Percentiles rank a stretch among this genome's conserved stretches.
phyloP scores from a whole-genome alignment of 1,284 basidiomycete species.

The Earliella scabrosa region DNA sequence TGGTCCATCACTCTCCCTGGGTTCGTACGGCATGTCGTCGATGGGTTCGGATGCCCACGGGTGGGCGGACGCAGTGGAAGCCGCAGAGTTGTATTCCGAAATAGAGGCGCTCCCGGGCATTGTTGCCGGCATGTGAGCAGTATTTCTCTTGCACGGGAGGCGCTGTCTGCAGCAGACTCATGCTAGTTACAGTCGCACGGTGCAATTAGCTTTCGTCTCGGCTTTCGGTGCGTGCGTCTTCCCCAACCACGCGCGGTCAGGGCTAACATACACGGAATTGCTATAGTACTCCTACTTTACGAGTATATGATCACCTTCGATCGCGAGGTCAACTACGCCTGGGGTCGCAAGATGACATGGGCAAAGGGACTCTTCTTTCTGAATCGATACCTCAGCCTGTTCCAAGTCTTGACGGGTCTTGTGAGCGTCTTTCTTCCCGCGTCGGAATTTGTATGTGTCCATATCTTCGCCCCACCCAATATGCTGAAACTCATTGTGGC shows the following conservation, averaged over 20 bases:
- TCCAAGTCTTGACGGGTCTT: not conserved
- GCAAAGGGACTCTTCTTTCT: slow-evolving; percentile 5
- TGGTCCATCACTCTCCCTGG: not conserved
- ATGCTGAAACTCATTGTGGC: not conserved
- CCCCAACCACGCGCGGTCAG: no score
- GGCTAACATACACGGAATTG: not conserved
- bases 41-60: not conserved
- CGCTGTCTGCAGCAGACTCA: no score
- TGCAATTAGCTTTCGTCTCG: not conserved
- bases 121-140: no score
- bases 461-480: not conserved
- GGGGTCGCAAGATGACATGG: slow-evolving; percentile 2
- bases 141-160: no score
- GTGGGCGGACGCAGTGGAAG: not conserved
- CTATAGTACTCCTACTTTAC: not conserved
- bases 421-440: not conserved
- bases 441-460: not conserved
- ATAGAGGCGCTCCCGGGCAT: no score
- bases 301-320: slow-evolving; percentile 10
- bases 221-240: not conserved
- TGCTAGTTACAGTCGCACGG: no score
- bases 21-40: slow-evolving; percentile 6
- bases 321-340: slow-evolving; percentile 5
- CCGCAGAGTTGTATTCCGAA: not conserved
- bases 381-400: slow-evolving; percentile 10